phyloP scores from a whole-genome alignment of 2,329 filamentous ascomycete species.

The Colletotrichum sp. region DNA sequence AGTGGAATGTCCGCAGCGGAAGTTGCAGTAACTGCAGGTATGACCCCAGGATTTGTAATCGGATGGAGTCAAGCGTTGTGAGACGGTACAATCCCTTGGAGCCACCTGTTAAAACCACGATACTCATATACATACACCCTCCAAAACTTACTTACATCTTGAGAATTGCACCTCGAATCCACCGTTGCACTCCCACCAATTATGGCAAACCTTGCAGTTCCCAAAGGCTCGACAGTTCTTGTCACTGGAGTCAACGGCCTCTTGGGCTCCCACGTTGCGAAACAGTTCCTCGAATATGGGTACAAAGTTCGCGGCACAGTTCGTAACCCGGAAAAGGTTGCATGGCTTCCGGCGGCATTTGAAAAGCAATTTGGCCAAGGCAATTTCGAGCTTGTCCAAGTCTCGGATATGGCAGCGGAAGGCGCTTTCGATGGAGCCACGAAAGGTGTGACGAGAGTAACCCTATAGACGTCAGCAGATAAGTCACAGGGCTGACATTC shows the following conservation, averaged over 20 bases:
- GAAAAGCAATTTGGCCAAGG: constrained; percentile 32
- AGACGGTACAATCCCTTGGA: not conserved
- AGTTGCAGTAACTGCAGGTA: not conserved
- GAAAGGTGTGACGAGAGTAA: constrained; percentile 30
- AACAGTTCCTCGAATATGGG: constrained; percentile 44
- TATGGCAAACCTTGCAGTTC: constrained; percentile 13
- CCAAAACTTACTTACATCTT: not conserved
- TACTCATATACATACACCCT: not conserved
- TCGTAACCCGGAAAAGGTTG: constrained; percentile 33
- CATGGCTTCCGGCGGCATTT: constrained; percentile 37
- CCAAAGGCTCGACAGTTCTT: constrained; percentile 40
- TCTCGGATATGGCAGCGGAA: constrained; percentile 40
- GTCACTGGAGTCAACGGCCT: constrained; percentile 53
- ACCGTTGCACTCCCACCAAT: not conserved
- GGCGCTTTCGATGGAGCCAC: constrained; percentile 44
- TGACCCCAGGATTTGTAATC: not conserved
- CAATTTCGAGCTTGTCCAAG: constrained; percentile 39
- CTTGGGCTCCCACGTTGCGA: constrained; percentile 45
- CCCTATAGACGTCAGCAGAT: not conserved
- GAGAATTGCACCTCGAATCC: not conserved
- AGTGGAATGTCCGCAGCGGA: not conserved
- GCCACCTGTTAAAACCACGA: not conserved
- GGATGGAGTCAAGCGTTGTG: not conserved
- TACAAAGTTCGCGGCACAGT: constrained; percentile 51
- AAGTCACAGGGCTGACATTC: not conserved